phyloP scores from a whole-genome alignment of 1,139 yeast genomes.

The Williopsis jadinii region DNA sequence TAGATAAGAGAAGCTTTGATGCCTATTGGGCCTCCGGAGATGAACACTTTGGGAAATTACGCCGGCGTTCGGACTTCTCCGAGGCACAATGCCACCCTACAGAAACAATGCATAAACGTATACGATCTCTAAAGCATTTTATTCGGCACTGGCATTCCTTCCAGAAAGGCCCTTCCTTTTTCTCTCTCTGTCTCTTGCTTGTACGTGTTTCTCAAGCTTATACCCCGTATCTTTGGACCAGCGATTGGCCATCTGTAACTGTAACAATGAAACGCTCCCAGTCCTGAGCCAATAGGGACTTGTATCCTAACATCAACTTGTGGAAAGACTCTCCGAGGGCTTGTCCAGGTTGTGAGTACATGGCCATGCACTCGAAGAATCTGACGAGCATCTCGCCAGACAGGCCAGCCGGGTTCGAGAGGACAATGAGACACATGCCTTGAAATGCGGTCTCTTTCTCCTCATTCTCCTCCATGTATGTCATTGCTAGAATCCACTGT shows the following conservation, averaged over 20 bases:
- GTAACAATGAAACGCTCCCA: conserved; percentile 26
- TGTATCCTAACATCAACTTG: conserved; percentile 39
- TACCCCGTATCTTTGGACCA: conserved; percentile 8
- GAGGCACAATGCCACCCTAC: too few species aligned
- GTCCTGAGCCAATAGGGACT: conserved; percentile 40
- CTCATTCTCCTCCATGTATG: conserved; percentile 60
- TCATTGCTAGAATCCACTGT: conserved; percentile 63
- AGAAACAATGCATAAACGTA: too few species aligned
- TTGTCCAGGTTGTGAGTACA: conserved; percentile 46
- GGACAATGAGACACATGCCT: conserved; percentile 68
- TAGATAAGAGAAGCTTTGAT: too few species aligned
- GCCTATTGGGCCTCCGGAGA: too few species aligned
- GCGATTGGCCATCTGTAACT: conserved; percentile 14
- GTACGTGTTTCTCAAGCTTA: background rate
- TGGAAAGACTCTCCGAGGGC: conserved; percentile 38
- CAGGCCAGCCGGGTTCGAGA: conserved; percentile 60
- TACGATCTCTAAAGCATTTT: too few species aligned
- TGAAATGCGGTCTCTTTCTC: conserved; percentile 76
- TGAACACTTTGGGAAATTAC: too few species aligned
- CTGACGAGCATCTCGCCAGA: conserved; percentile 44
- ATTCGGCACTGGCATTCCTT: too few species aligned
- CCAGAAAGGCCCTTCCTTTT: too few species aligned
- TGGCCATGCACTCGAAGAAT: conserved; percentile 59
- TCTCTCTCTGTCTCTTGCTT: too few species aligned
- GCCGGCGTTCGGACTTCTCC: too few species aligned